Evolutionary conservation across 345 rosid genomes (phyloP).

Genomic region (Jatropha curcas): DNA sequence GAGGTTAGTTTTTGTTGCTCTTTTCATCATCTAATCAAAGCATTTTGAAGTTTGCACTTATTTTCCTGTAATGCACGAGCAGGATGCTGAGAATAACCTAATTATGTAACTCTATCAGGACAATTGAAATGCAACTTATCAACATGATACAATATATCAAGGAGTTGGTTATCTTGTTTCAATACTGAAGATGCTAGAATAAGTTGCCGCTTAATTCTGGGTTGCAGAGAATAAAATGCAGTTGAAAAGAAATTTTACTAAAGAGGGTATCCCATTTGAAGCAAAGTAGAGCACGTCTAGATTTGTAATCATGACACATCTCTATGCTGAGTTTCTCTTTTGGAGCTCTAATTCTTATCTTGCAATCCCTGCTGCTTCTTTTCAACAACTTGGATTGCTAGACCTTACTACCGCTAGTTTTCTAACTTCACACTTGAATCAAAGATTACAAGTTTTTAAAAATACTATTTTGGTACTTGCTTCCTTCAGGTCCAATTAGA

Average conservation of each 20-base stretch:
- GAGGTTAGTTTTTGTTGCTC: conserved; percentile 41
- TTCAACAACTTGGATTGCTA: not conserved
- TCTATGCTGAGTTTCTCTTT: not conserved
- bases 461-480: not conserved
- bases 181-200: not conserved
- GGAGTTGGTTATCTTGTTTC: not conserved
- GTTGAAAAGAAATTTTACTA: not conserved
- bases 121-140: not conserved
- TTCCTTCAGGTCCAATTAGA: not conserved
- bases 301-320: not conserved
- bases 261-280: not conserved
- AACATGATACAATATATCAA: not conserved
- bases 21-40: not conserved
- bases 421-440: not conserved
- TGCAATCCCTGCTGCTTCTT: too few species aligned
- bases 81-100: not conserved
- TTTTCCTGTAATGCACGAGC: not conserved
- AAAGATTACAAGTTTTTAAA: not conserved
- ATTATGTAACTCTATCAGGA: not conserved
- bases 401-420: not conserved
- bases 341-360: not conserved
- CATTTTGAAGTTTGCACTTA: not conserved
- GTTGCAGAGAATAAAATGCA: not conserved
- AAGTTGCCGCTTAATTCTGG: not conserved
- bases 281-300: not conserved